A percentile compares a stretch with the other conserved stretches of the same genome.
These are phyloP conservation scores for Phytophthora nicotianae DNA, from an alignment of 352 stramenopile species.

Conservation along the genomic window DNA sequence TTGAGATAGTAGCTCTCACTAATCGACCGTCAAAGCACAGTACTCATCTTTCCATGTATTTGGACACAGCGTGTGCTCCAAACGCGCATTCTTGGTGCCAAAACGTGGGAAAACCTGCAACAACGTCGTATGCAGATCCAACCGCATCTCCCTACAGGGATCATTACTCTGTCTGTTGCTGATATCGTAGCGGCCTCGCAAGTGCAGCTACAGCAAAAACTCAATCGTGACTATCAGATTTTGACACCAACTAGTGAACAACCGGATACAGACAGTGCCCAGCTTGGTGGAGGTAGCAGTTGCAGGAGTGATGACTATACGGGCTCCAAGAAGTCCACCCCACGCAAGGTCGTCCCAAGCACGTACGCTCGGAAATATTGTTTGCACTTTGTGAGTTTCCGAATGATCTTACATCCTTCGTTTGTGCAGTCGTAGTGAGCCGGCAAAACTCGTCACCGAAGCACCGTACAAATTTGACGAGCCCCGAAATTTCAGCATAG, in stretches of 20 bases:
- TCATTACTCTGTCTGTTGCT: slow-evolving; percentile 38
- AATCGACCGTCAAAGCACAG: slow-evolving; percentile 28
- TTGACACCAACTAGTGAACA: slow-evolving; percentile 19
- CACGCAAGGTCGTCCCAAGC: slow-evolving; percentile 45
- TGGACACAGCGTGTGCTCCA: slow-evolving; percentile 62
- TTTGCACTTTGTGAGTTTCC: not conserved
- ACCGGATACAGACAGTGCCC: not conserved
- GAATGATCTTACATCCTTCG: not conserved
- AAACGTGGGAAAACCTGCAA: slow-evolving; percentile 52
- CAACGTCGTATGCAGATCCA: slow-evolving; percentile 46
- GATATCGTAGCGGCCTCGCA: slow-evolving; percentile 48
- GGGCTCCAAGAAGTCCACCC: slow-evolving; percentile 23
- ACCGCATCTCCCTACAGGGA: slow-evolving; percentile 1
- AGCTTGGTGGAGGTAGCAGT: slow-evolving; percentile 9
- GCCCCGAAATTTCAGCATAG: slow-evolving; percentile 3
- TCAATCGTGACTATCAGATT: slow-evolving; percentile 11
- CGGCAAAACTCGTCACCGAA: slow-evolving; percentile 3
- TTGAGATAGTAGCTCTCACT: not conserved
- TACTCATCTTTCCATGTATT: slow-evolving; percentile 66
- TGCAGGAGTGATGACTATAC: slow-evolving; percentile 17
- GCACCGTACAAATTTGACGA: slow-evolving; percentile 4
- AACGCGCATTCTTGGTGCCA: slow-evolving; percentile 49
- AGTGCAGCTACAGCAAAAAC: slow-evolving; percentile 27
- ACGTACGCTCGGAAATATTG: slow-evolving; percentile 38
- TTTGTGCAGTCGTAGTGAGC: slow-evolving; percentile 13